Conservation (phyloP, 305 asterid genomes). For the Rubia tinctorum region DNA sequence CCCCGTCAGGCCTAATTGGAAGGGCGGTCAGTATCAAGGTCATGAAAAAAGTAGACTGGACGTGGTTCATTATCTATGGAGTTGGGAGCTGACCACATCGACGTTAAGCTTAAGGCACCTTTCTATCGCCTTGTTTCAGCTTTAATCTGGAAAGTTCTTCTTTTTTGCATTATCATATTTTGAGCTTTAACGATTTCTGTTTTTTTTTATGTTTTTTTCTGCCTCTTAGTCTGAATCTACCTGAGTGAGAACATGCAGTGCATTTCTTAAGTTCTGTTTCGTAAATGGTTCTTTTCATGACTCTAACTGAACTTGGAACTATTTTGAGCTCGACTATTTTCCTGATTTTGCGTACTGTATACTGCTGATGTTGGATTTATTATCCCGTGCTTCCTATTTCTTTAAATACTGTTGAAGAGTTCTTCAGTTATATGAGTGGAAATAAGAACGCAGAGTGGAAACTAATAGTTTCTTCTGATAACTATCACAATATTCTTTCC, state of each 20-base stretch:
- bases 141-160: too few relatives aligned
- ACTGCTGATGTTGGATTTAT: not conserved
- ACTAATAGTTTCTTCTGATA: slow-evolving; percentile 88
- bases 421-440: slow-evolving; percentile 53
- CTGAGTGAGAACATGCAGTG: not conserved
- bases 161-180: too few relatives aligned
- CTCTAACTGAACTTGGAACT: not conserved
- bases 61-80: too few relatives aligned
- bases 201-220: not conserved
- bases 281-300: not conserved
- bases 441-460: slow-evolving; percentile 65
- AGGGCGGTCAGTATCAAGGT: too few relatives aligned
- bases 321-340: not conserved
- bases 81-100: too few relatives aligned
- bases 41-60: too few relatives aligned
- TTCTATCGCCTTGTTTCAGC: too few relatives aligned
- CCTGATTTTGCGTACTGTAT: not conserved
- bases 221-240: not conserved
- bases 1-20: too few relatives aligned
- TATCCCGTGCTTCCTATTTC: not conserved
- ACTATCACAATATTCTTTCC: slow-evolving; percentile 72
- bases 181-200: too few relatives aligned
- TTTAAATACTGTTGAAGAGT: slow-evolving; percentile 65
- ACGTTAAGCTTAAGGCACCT: too few relatives aligned
- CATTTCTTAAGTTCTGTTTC: not conserved